Evolutionary conservation across 2,329 filamentous ascomycete genomes (phyloP).

Genomic region (Fusarium sp.): DNA sequence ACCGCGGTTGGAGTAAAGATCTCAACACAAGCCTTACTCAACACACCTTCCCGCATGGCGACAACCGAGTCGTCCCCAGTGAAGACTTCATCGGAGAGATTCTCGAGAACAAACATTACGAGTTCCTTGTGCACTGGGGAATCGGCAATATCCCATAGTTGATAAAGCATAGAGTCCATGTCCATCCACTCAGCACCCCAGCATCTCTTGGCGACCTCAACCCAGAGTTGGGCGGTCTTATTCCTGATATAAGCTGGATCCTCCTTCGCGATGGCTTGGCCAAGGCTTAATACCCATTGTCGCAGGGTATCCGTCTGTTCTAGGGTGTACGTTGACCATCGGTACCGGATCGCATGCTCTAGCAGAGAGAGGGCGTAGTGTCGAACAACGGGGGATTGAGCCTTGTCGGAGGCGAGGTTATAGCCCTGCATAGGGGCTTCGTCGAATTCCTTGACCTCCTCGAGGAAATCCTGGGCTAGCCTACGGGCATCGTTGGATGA

Average conservation of each 20-base stretch:
- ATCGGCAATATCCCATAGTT: slow-evolving; percentile 78
- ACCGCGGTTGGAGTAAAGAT: slow-evolving; percentile 86
- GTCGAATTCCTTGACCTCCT: slow-evolving; percentile 79
- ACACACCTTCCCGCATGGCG: slow-evolving; percentile 79
- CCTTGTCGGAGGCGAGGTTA: slow-evolving; percentile 76
- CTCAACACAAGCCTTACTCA: slow-evolving; percentile 91
- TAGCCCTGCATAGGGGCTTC: slow-evolving; percentile 88
- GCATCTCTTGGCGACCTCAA: slow-evolving; percentile 89
- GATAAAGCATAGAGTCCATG: slow-evolving; percentile 86
- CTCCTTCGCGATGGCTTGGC: slow-evolving; percentile 71
- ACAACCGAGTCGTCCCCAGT: slow-evolving; percentile 88
- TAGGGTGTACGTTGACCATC: slow-evolving; percentile 76
- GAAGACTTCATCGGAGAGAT: slow-evolving; percentile 92
- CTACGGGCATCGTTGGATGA: slow-evolving; percentile 83
- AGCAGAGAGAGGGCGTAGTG: slow-evolving; percentile 94
- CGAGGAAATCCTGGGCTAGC: slow-evolving; percentile 85
- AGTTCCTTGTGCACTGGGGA: slow-evolving; percentile 78
- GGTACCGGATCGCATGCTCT: slow-evolving; percentile 87
- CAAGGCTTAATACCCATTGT: slow-evolving; percentile 80
- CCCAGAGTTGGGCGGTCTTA: slow-evolving; percentile 94
- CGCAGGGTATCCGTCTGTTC: slow-evolving; percentile 75
- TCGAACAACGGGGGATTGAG: slow-evolving; percentile 81
- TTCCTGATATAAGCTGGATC: slow-evolving; percentile 88
- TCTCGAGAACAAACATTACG: slow-evolving; percentile 88
- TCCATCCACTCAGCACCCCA: slow-evolving; percentile 95